Base-by-base conservation (phyloP, 2,329 filamentous ascomycete species). In the Xylogone sp. region DNA sequence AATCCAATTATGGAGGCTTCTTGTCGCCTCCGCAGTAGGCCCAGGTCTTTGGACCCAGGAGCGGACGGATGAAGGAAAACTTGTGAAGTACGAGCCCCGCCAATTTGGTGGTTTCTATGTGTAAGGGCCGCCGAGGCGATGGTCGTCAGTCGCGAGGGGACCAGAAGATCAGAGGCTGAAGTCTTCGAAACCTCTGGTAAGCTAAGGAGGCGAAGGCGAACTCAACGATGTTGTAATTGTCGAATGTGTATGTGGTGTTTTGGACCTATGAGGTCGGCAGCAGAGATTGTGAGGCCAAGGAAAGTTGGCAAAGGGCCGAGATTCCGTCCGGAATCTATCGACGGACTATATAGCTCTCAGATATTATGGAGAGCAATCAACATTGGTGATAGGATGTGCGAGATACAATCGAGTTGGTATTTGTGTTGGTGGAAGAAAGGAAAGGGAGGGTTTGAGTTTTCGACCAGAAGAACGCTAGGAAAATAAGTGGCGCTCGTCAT, bases 1-100 rank as follows among this genome's bases (percentile, higher is more conserved):
- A 47, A 53, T 42, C 78, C 72, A 93, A 76, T 97, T 97, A 97
- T 81, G 93, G 93, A 71, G 94, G 93, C 77, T 96, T 93, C 79
- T 91, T 94, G 80, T 94, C 90, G 78, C 91, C 89, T 87, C 93
- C 92, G 80, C 86, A 86, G 74, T 93, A 93, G 84, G 95, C 91
- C 91, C 91, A 90, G 80, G 86, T 85, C 71, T 86, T 85, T 75
- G 91, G 93, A 80, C 90, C 90, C 72, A 93, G 86, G 77, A 96
- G 89, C 83, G 90, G 92, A 79, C 87, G 87, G 70, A 87, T 79
- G 76, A 87, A 86, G 72, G 84, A 86, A 72, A 88, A 82, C 75
- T 81, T 75, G 73, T 79, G 72, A 74, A 79, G 78, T 74, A 80
- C 82, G 83, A 84, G 77, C 81, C 87, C 88, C 90, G 90, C 90